Conservation (phyloP, 1,284 basidiomycete genomes). For the Laetiporus sulphureus region DNA sequence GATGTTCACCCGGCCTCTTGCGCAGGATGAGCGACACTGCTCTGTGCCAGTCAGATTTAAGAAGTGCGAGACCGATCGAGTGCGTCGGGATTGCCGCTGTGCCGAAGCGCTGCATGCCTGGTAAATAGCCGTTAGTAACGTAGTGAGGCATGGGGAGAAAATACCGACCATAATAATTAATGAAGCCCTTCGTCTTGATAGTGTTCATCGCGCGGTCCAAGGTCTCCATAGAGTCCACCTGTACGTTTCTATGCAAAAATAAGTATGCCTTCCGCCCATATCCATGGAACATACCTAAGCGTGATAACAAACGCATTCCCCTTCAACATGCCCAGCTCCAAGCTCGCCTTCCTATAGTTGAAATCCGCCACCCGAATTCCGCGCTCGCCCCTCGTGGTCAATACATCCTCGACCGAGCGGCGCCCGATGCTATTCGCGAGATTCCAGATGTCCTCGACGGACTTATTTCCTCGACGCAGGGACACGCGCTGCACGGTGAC, state of each 20-base stretch:
- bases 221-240: slow-evolving; percentile 63
- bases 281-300: slow-evolving; percentile 55
- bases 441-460: slow-evolving; percentile 82
- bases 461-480: slow-evolving; percentile 72
- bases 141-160: background rate
- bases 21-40: slow-evolving; percentile 82
- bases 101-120: slow-evolving; percentile 98
- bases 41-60: slow-evolving; percentile 85
- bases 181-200: slow-evolving; percentile 83
- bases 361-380: slow-evolving; percentile 89
- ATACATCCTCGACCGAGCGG: slow-evolving; percentile 49
- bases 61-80: slow-evolving; percentile 83
- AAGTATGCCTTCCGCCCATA: background rate
- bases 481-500: slow-evolving; percentile 94
- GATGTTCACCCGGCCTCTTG: slow-evolving; percentile 83
- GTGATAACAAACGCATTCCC: slow-evolving; percentile 97
- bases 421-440: slow-evolving; percentile 63
- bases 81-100: slow-evolving; percentile 96
- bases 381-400: slow-evolving; percentile 77
- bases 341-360: slow-evolving; percentile 70
- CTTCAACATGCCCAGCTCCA: slow-evolving; percentile 93
- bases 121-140: background rate
- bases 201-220: slow-evolving; percentile 77
- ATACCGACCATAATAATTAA: slow-evolving; percentile 86
- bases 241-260: slow-evolving; percentile 65